Conservation (phyloP, 345 rosid genomes). For the Lepidium didymum region DNA sequence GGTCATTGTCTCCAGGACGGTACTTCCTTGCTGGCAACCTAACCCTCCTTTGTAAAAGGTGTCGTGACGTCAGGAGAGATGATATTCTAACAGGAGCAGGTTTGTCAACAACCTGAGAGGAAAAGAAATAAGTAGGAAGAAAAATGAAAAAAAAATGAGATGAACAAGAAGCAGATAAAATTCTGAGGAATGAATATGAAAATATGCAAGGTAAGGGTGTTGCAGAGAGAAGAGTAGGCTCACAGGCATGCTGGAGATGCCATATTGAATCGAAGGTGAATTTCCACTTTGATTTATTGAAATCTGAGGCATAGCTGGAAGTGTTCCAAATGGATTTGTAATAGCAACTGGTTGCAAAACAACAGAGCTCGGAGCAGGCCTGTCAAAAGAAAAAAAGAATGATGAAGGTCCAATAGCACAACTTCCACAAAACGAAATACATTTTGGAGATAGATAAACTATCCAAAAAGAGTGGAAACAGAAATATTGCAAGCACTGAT, state of each 20-base stretch:
- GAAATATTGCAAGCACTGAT: neutral
- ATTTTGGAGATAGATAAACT: neutral
- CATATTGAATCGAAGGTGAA: conserved; percentile 76
- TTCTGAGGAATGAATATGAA: neutral
- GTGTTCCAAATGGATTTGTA: conserved; percentile 87
- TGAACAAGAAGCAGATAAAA: neutral
- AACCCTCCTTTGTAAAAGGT: conserved; percentile 69
- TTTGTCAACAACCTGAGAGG: conserved; percentile 73
- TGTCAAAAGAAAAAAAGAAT: conserved; percentile 24
- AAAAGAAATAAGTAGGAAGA: neutral
- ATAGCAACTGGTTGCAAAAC: conserved; percentile 54
- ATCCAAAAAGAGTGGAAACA: neutral
- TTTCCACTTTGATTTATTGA: conserved; percentile 81
- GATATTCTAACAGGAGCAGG: conserved; percentile 82
- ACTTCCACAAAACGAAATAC: neutral
- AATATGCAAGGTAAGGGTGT: neutral
- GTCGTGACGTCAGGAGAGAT: conserved; percentile 78
- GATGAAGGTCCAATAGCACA: neutral
- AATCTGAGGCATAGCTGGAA: conserved; percentile 93
- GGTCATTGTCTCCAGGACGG: conserved; percentile 58
- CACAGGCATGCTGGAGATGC: conserved; percentile 93
- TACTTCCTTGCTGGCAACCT: conserved; percentile 78
- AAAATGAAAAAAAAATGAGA: neutral
- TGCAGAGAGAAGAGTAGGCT: conserved; percentile 14
- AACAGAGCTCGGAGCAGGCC: conserved; percentile 55